A percentile compares a stretch with the other conserved stretches of the same genome.
Evolutionary conservation across 495 filamentous ascomycete species (phyloP).

Genomic region (Aspergillus homomorphus): DNA sequence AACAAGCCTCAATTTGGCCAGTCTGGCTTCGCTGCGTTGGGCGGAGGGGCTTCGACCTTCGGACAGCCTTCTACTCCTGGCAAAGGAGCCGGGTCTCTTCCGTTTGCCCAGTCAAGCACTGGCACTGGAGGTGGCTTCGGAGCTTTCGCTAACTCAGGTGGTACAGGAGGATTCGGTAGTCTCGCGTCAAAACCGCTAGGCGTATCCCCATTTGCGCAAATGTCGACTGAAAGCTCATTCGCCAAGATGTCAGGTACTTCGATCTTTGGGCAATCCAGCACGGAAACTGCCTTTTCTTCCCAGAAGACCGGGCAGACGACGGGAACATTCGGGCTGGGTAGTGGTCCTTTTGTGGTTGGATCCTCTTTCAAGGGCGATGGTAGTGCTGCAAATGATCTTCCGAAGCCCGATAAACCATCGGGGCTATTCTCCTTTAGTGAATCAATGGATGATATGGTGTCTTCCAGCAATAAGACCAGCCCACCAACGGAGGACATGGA

Average conservation of each 20-base stretch:
- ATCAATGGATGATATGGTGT: constrained; percentile 30
- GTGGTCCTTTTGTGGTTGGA: constrained; percentile 64
- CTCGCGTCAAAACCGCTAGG: constrained; percentile 30
- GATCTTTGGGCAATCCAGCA: constrained; percentile 27
- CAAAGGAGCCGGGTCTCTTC: constrained; percentile 28
- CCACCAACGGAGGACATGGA: constrained; percentile 35
- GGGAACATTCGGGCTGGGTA: constrained; percentile 51
- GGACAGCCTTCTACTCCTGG: constrained; percentile 35
- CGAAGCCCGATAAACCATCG: constrained; percentile 45
- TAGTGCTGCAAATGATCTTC: constrained; percentile 56
- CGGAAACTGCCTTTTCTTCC: constrained; percentile 32
- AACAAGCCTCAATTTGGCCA: constrained; percentile 30
- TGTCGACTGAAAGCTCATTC: constrained; percentile 19
- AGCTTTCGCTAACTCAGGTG: constrained; percentile 26
- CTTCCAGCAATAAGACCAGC: constrained; percentile 26
- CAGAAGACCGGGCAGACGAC: constrained; percentile 37
- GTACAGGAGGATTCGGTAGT: constrained; percentile 31
- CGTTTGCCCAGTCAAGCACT: constrained; percentile 23
- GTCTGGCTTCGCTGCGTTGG: constrained; percentile 48
- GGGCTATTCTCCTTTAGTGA: constrained; percentile 35
- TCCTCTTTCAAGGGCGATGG: constrained; percentile 80
- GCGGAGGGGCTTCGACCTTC: constrained; percentile 31
- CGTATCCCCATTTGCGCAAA: constrained; percentile 30
- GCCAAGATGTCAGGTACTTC: constrained; percentile 21
- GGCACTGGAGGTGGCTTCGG: constrained; percentile 38